Conservation (phyloP, 1,284 basidiomycete species). For the Microbotryum saponariae region DNA sequence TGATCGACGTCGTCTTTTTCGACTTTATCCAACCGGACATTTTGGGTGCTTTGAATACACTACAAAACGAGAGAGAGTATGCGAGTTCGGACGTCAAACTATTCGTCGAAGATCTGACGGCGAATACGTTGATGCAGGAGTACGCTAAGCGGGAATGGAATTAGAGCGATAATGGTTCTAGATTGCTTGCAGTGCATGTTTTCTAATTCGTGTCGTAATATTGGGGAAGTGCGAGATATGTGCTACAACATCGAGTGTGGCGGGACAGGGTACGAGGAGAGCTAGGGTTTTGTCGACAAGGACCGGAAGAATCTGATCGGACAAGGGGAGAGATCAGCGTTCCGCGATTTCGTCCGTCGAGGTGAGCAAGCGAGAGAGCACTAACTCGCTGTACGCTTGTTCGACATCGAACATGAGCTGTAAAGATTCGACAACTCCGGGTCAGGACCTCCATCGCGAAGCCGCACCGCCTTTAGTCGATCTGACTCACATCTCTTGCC, state of each 20-base stretch:
- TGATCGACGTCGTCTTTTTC: constrained; percentile 33
- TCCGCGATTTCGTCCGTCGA: no score
- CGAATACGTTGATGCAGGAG: constrained; percentile 29
- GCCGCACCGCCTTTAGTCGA: background rate
- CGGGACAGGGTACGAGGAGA: no score
- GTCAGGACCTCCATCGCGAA: background rate
- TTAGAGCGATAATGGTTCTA: background rate
- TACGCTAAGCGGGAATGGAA: constrained; percentile 27
- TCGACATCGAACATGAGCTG: constrained; percentile 95
- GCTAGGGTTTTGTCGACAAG: constrained; percentile 7
- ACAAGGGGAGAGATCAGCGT: background rate
- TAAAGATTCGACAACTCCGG: background rate
- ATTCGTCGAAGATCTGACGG: constrained; percentile 19
- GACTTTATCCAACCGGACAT: constrained; percentile 35
- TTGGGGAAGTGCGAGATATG: no score
- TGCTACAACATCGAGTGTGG: no score
- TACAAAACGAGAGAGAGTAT: constrained; percentile 16
- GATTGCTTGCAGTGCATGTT: no score
- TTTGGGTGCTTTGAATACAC: constrained; percentile 26
- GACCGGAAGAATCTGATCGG: constrained; percentile 28
- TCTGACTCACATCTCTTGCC: constrained; percentile 64
- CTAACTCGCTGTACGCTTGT: constrained; percentile 92
- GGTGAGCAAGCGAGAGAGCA: constrained; percentile 56
- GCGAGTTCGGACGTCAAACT: constrained; percentile 17
- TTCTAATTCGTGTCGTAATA: no score